These are phyloP conservation scores for Solanum chacoense DNA, from an alignment of 305 asterid species.

Conservation along the genomic window DNA sequence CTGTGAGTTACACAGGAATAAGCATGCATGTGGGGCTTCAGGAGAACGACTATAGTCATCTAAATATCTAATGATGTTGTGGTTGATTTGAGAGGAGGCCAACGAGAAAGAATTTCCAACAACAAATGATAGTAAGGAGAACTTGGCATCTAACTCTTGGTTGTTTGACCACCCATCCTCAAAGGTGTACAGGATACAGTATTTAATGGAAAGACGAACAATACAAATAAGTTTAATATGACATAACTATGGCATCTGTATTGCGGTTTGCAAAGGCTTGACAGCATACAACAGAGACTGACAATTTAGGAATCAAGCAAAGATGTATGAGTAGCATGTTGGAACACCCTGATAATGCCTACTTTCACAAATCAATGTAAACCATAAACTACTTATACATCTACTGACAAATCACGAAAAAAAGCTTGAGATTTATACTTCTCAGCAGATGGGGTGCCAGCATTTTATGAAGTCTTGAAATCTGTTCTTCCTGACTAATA, in stretches of 20 bases:
- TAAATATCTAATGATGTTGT: background rate
- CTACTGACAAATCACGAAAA: constrained; percentile 2
- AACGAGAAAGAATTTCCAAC: background rate
- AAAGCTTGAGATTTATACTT: constrained; percentile 49
- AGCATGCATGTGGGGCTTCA: background rate
- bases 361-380: background rate
- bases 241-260: background rate
- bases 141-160: background rate
- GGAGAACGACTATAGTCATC: background rate
- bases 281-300: background rate
- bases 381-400: background rate
- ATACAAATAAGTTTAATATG: background rate
- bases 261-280: background rate
- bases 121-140: background rate
- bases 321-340: background rate
- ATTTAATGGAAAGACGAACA: background rate
- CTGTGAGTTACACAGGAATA: background rate
- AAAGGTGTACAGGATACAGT: background rate
- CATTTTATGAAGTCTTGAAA: constrained; percentile 93
- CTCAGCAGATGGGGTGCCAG: constrained; percentile 95
- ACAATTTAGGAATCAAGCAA: background rate
- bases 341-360: background rate
- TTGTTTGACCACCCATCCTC: background rate
- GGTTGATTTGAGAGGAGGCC: background rate
- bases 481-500: constrained; percentile 93